Conservation (phyloP, 495 filamentous ascomycete genomes). For the Hypoxylon subgilvum region DNA sequence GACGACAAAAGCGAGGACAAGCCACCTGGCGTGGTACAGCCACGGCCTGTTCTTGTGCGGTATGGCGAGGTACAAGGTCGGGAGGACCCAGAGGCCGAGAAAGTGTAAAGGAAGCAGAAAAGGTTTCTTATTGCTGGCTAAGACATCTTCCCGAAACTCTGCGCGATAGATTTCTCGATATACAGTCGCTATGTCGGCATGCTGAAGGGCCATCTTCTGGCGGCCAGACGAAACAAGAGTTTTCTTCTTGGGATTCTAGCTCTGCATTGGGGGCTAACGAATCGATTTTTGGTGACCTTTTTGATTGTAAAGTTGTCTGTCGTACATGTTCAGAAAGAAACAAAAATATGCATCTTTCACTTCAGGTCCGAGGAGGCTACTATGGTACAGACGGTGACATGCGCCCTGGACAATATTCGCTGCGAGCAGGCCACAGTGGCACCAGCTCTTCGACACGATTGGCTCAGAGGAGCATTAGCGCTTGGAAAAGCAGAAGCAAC, state of each 20-base stretch:
- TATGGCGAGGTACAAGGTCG: constrained; percentile 63
- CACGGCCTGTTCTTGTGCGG: constrained; percentile 59
- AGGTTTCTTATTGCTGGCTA: constrained; percentile 53
- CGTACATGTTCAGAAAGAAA: neutral
- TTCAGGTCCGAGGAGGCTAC: no score
- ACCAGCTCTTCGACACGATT: no score
- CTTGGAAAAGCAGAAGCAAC: no score
- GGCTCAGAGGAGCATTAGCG: no score
- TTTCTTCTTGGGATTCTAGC: constrained; percentile 3
- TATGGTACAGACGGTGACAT: no score
- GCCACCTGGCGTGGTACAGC: constrained; percentile 57
- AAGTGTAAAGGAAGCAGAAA: constrained; percentile 63
- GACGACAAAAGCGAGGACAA: constrained; percentile 55
- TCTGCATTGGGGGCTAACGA: neutral
- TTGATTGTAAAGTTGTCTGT: neutral
- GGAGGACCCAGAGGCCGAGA: constrained; percentile 55
- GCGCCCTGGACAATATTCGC: no score
- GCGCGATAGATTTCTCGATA: constrained; percentile 37
- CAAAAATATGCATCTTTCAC: no score
- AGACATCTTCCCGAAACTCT: constrained; percentile 30
- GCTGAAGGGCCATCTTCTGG: constrained; percentile 22
- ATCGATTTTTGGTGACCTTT: neutral
- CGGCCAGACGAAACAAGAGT: neutral
- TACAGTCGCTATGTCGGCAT: constrained; percentile 22
- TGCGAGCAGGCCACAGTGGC: no score